A percentile compares a stretch with the other conserved stretches of the same genome.
Conservation (phyloP, 768 basidiomycete genomes). For the Suillus sp. region DNA sequence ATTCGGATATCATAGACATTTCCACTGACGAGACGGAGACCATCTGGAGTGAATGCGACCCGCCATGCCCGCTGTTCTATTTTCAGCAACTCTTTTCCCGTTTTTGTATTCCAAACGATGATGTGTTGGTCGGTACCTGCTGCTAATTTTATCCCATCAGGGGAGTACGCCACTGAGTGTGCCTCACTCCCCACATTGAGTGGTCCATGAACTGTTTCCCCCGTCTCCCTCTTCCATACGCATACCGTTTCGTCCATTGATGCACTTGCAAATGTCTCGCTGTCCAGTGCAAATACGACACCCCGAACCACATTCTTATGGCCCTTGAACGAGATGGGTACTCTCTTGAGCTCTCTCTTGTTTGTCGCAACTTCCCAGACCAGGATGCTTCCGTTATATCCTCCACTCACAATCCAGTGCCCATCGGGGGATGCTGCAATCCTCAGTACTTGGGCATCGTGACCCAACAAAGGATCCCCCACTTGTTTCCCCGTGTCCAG, state of each 20-base stretch:
- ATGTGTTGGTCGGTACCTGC: neutral
- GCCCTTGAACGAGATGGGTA: neutral
- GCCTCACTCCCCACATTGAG: neutral
- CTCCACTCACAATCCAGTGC: neutral
- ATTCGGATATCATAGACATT: neutral
- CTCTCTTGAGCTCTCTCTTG: neutral
- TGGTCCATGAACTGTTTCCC: neutral
- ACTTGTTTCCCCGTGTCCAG: neutral
- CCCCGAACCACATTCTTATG: fast-evolving
- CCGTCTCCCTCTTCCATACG: neutral
- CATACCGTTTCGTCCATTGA: neutral
- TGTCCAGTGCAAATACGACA: neutral
- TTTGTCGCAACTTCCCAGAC: neutral
- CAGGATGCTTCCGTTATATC: neutral
- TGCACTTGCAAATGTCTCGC: slow-evolving; percentile 5
- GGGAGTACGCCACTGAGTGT: neutral
- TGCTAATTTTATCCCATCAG: neutral
- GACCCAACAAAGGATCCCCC: neutral
- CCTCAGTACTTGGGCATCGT: neutral
- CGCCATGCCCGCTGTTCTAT: neutral
- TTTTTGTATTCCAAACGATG: neutral
- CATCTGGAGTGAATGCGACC: neutral
- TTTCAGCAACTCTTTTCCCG: neutral
- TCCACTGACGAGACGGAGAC: neutral
- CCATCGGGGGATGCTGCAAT: neutral